These are phyloP conservation scores for Panicum virgatum DNA, from an alignment of 202 grass and related monocot genomes.

Conservation along the genomic window DNA sequence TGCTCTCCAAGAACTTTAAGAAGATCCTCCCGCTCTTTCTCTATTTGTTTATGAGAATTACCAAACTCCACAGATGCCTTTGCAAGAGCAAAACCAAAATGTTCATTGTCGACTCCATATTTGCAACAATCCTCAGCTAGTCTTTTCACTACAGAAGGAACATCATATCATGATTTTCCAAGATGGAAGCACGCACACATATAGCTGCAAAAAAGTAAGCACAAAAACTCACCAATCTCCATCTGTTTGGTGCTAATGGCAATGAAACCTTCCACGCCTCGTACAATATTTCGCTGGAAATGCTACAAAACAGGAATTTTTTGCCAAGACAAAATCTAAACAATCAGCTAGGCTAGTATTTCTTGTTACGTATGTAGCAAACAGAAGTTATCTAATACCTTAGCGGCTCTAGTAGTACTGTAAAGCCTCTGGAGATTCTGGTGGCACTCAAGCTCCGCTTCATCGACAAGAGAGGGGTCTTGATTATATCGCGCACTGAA, in stretches of 20 bases:
- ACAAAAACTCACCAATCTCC: slow-evolving; percentile 65
- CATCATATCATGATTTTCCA: not conserved
- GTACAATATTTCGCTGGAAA: slow-evolving; percentile 81
- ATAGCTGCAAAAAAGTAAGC: not conserved
- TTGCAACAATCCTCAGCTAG: slow-evolving; percentile 91
- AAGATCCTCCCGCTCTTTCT: slow-evolving; percentile 79
- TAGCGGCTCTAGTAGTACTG: slow-evolving; percentile 78
- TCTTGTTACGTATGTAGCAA: slow-evolving; percentile 10
- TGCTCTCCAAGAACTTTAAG: slow-evolving; percentile 77
- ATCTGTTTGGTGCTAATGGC: slow-evolving; percentile 93
- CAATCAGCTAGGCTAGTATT: not conserved
- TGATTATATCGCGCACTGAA: slow-evolving; percentile 67
- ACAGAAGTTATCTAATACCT: slow-evolving; percentile 52
- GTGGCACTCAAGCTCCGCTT: slow-evolving; percentile 89
- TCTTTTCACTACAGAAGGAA: slow-evolving; percentile 69
- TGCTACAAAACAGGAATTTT: slow-evolving; percentile 55
- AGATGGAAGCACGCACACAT: not conserved
- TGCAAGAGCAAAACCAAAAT: slow-evolving; percentile 72
- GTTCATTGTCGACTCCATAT: slow-evolving; percentile 80
- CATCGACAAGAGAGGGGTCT: slow-evolving; percentile 86
- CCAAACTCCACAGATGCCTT: slow-evolving; percentile 77
- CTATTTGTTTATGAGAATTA: slow-evolving; percentile 80
- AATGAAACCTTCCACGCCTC: slow-evolving; percentile 80
- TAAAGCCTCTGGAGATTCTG: slow-evolving; percentile 85
- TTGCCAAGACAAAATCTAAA: slow-evolving; percentile 17